Conservation (phyloP, 768 basidiomycete species). For the Leccinum sublutescens region DNA sequence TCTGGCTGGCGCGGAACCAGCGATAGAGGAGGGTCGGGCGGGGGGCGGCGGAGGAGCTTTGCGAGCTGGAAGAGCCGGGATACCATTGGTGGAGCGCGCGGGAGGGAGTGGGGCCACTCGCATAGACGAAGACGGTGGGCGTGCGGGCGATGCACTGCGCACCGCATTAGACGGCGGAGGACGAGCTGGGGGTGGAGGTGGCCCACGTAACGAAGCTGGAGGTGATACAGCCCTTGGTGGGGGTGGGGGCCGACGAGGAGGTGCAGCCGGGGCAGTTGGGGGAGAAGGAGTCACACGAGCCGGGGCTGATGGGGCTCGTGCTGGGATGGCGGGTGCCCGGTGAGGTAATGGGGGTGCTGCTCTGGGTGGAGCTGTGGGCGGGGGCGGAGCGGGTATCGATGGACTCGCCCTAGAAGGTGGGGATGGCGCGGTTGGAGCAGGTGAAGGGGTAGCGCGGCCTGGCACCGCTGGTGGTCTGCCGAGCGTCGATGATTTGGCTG, state of each 20-base stretch:
- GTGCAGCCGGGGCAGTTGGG: constrained; percentile 19
- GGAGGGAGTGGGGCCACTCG: constrained; percentile 27
- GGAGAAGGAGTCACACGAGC: constrained; percentile 33
- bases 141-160: constrained; percentile 22
- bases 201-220: constrained; percentile 23
- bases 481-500: constrained; percentile 61
- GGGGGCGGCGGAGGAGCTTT: constrained; percentile 45
- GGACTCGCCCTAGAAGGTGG: constrained; percentile 32
- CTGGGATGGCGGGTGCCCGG: constrained; percentile 41
- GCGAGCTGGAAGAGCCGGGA: constrained; percentile 30
- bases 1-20: constrained; percentile 28
- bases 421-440: constrained; percentile 25
- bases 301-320: constrained; percentile 44
- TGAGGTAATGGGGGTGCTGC: constrained; percentile 37
- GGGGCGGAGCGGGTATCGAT: constrained; percentile 34
- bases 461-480: constrained; percentile 70
- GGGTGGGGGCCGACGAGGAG: constrained; percentile 33
- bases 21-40: constrained; percentile 38
- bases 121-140: constrained; percentile 11
- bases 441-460: constrained; percentile 40
- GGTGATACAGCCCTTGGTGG: constrained; percentile 33
- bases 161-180: constrained; percentile 28
- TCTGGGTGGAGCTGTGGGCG: constrained; percentile 35
- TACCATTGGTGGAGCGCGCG: constrained; percentile 21
- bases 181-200: constrained; percentile 27